A percentile compares a stretch with the other conserved stretches of the same genome.
phyloP scores from a whole-genome alignment of 176 grass and related monocot species.

The Miscanthus lutarioriparius region DNA sequence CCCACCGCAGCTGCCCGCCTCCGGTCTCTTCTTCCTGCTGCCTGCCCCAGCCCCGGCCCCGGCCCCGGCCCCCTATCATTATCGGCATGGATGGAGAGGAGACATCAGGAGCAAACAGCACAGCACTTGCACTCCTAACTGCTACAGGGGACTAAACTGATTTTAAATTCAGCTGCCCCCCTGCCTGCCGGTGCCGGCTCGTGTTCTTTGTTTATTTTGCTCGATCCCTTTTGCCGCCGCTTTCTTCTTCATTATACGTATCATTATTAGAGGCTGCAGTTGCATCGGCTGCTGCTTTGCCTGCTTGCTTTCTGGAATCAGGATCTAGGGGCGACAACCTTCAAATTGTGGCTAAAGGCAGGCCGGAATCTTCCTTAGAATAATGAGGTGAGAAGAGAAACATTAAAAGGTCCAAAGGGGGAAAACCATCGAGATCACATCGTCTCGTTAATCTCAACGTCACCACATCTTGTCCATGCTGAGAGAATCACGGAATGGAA shows the following conservation, averaged over 20 bases:
- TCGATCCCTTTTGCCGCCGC: slow-evolving; percentile 31
- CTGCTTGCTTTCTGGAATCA: slow-evolving; percentile 43
- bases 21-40: neutral
- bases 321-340: slow-evolving; percentile 43
- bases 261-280: slow-evolving; percentile 25
- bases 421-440: slow-evolving; percentile 44
- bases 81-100: slow-evolving; percentile 34
- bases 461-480: slow-evolving; percentile 52
- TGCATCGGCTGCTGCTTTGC: slow-evolving; percentile 1
- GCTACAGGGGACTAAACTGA: slow-evolving; percentile 27
- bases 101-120: slow-evolving; percentile 44
- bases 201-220: slow-evolving; percentile 23
- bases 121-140: slow-evolving; percentile 39
- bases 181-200: neutral
- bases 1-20: neutral
- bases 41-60: neutral
- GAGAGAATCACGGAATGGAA: slow-evolving; percentile 12
- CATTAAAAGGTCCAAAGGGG: slow-evolving; percentile 46
- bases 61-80: slow-evolving; percentile 17
- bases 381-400: slow-evolving; percentile 34
- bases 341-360: slow-evolving; percentile 44
- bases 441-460: slow-evolving; percentile 23
- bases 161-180: slow-evolving; percentile 31
- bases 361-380: slow-evolving; percentile 47
- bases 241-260: slow-evolving; percentile 8